Percentiles rank a stretch among this genome's conserved stretches.
These are phyloP conservation scores for Citropsis articulata DNA, from an alignment of 345 rosid species.

Conservation along the genomic window DNA sequence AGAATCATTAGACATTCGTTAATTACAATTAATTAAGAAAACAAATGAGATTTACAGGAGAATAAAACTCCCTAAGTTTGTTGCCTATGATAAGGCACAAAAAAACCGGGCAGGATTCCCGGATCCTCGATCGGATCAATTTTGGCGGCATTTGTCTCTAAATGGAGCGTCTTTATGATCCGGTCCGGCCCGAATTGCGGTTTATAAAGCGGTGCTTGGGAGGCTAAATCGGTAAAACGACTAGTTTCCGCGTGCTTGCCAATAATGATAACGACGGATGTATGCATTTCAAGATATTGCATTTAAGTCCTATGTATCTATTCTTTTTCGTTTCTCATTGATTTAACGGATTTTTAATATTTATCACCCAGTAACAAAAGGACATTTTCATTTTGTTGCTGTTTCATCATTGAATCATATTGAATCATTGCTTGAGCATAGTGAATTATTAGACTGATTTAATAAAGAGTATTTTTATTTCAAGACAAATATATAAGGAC, in stretches of 20 bases:
- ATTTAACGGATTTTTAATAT: not conserved
- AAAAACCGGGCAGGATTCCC: slow-evolving; percentile 4
- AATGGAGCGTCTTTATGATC: not conserved
- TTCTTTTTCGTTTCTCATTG: not conserved
- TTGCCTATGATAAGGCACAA: not conserved
- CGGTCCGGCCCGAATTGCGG: slow-evolving; percentile 19
- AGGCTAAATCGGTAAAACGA: slow-evolving; percentile 30
- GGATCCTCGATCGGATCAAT: slow-evolving; percentile 20
- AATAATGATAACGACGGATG: slow-evolving; percentile 45
- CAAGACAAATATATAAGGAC: not conserved
- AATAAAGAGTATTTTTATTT: not conserved
- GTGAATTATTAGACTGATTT: not conserved
- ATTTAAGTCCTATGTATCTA: slow-evolving; percentile 13
- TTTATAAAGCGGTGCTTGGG: not conserved
- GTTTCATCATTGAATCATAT: not conserved
- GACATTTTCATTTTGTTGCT: not conserved
- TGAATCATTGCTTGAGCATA: not conserved
- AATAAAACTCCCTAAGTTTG: not conserved
- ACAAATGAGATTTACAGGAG: not conserved
- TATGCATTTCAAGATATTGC: slow-evolving; percentile 21
- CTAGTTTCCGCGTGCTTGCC: slow-evolving; percentile 54
- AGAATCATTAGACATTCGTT: not conserved
- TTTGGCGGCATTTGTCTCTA: not conserved
- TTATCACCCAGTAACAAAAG: not conserved
- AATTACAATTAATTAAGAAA: not conserved